Conservation (phyloP, 2,329 filamentous ascomycete genomes). For the Diaporthe velutina region DNA sequence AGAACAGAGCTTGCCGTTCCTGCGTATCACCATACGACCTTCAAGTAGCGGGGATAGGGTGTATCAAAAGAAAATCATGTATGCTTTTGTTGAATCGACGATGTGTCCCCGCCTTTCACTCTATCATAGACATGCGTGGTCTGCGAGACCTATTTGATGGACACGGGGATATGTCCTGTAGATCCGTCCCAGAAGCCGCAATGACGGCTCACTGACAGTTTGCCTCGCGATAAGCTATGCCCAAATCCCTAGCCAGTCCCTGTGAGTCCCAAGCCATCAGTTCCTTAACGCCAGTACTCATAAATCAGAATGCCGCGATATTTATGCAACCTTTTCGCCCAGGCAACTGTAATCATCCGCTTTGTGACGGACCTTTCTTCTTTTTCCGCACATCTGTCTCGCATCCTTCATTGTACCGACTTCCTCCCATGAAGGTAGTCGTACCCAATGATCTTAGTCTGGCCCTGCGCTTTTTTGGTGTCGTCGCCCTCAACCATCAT, state of each 20-base stretch:
- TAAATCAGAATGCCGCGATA: constrained; percentile 21
- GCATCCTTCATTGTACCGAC: background rate
- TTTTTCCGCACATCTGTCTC: background rate
- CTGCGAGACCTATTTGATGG: background rate
- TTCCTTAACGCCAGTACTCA: constrained; percentile 25
- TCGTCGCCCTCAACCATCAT: background rate
- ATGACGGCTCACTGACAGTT: background rate
- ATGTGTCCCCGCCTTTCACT: background rate
- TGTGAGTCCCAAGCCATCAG: constrained; percentile 8
- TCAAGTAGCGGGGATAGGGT: background rate
- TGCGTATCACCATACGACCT: too few relatives aligned
- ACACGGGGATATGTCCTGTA: constrained; percentile 17
- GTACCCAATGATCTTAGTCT: background rate
- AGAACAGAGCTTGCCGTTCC: too few relatives aligned
- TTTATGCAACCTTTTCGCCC: constrained; percentile 27
- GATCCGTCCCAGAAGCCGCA: constrained; percentile 13
- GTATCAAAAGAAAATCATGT: background rate
- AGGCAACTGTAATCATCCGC: background rate
- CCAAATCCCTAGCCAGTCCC: background rate
- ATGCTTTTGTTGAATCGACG: constrained; percentile 27
- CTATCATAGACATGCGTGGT: constrained; percentile 16
- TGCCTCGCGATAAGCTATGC: constrained; percentile 5
- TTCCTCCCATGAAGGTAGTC: background rate
- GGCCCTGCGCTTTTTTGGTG: background rate
- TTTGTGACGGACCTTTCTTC: background rate